Evolutionary conservation across 352 stramenopile species (phyloP).

Genomic region (Thalassiosira exigua): DNA sequence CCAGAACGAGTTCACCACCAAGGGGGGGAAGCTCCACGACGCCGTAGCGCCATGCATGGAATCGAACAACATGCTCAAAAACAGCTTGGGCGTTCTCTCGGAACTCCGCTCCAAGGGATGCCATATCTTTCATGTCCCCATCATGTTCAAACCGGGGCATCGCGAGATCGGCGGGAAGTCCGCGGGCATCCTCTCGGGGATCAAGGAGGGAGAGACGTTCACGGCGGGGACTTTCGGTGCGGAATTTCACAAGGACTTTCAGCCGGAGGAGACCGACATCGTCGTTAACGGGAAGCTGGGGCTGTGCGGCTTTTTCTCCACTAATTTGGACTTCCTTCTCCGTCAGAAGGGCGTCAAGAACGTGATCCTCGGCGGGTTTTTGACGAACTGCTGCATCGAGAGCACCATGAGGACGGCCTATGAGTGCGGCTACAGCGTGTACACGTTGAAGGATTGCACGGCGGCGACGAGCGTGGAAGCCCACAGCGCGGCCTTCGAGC

Average conservation of each 20-base stretch:
- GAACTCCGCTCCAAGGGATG: constrained; percentile 44
- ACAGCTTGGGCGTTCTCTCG: constrained; percentile 48
- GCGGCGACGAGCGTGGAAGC: constrained; percentile 66
- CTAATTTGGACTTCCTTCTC: constrained; percentile 79
- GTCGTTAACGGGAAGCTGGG: constrained; percentile 75
- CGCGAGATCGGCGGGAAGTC: constrained; percentile 57
- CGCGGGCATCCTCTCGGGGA: constrained; percentile 67
- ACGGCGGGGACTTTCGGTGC: constrained; percentile 47
- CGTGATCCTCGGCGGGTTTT: constrained; percentile 73
- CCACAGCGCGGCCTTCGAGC: constrained; percentile 66
- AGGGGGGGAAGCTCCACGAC: constrained; percentile 69
- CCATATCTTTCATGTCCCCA: constrained; percentile 68
- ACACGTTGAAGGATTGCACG: constrained; percentile 74
- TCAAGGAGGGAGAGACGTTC: constrained; percentile 73
- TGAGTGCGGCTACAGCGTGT: constrained; percentile 75
- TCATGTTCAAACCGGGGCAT: constrained; percentile 68
- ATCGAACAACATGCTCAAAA: constrained; percentile 66
- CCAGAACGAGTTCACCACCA: constrained; percentile 81
- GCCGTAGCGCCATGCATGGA: constrained; percentile 68
- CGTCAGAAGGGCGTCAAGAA: constrained; percentile 68
- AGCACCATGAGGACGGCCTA: constrained; percentile 75
- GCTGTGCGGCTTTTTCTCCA: constrained; percentile 74
- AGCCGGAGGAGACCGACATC: constrained; percentile 56
- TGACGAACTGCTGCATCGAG: constrained; percentile 84
- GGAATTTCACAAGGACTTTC: constrained; percentile 61